Evolutionary conservation across 768 basidiomycete genomes (phyloP).

Genomic region (Myochromella boudieri): DNA sequence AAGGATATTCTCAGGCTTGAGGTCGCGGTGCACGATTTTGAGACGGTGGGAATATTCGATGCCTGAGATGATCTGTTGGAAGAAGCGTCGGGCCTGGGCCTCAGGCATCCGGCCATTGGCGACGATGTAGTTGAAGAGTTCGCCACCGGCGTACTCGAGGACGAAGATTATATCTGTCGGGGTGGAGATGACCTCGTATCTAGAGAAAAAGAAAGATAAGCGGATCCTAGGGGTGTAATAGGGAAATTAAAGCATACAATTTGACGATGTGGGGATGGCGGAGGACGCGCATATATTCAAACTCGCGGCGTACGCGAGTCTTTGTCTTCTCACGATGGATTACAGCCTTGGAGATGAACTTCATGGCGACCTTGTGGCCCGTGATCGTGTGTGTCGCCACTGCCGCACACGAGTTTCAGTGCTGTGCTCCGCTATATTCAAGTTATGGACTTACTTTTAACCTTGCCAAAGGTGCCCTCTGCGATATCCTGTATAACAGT

Average conservation of each 20-base stretch:
- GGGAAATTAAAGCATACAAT: constrained; percentile 57
- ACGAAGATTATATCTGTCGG: constrained; percentile 98
- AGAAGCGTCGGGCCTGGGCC: constrained; percentile 85
- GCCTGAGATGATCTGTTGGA: constrained; percentile 97
- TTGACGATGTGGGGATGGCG: constrained; percentile 98
- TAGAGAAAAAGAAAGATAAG: constrained; percentile 24
- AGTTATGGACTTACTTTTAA: constrained; percentile 81
- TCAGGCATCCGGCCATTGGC: constrained; percentile 91
- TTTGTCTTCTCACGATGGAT: constrained; percentile 92
- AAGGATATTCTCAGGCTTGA: constrained; percentile 96
- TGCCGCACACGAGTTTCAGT: constrained; percentile 30
- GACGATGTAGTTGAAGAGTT: constrained; percentile 98
- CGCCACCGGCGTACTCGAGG: constrained; percentile 93
- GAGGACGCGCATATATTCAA: constrained; percentile 93
- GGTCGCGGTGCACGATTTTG: constrained; percentile 96
- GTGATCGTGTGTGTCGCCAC: constrained; percentile 95
- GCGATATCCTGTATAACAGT: constrained; percentile 86
- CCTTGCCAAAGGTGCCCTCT: constrained; percentile 97
- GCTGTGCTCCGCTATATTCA: constrained; percentile 13
- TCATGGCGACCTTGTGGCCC: constrained; percentile 96
- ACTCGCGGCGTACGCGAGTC: constrained; percentile 89
- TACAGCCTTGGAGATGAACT: constrained; percentile 93
- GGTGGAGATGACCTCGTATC: constrained; percentile 89
- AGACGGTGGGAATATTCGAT: constrained; percentile 96
- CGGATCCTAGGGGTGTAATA: not conserved